A percentile compares a stretch with the other conserved stretches of the same genome.
phyloP scores from a whole-genome alignment of 208 protist genomes.

The Trypanosoma platydactyli region DNA sequence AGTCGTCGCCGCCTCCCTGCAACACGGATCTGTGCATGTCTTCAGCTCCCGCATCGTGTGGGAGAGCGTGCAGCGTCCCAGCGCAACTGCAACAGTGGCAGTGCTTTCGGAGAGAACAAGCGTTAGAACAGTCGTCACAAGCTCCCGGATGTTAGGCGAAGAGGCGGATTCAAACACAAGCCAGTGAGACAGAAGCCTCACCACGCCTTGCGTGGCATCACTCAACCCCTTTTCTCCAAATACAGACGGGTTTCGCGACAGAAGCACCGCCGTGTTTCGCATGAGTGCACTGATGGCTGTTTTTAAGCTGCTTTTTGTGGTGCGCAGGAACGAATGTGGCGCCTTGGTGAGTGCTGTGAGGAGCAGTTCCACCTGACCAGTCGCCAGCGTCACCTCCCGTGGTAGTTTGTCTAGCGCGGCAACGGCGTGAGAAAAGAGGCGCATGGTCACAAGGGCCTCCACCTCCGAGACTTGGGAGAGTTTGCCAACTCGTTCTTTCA shows the following conservation, averaged over 20 bases:
- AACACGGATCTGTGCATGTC: slow-evolving; percentile 10
- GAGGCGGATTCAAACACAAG: slow-evolving; percentile 28
- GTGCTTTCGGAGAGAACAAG: slow-evolving; percentile 12
- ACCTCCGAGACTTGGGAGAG: slow-evolving; percentile 10
- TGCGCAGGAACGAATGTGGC: slow-evolving; percentile 10
- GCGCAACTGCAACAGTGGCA: slow-evolving; percentile 2
- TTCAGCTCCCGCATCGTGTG: slow-evolving; percentile 25
- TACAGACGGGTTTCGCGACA: slow-evolving; percentile 5
- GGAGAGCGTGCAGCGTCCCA: slow-evolving; percentile 16
- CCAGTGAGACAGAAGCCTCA: slow-evolving; percentile 27
- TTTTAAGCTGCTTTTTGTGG: slow-evolving; percentile 10
- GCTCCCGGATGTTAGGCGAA: slow-evolving; percentile 22
- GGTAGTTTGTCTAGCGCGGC: slow-evolving; percentile 18
- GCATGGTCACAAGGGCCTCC: slow-evolving; percentile 27
- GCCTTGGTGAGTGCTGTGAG: slow-evolving; percentile 12
- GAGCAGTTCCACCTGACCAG: slow-evolving; percentile 6
- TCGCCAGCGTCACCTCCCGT: not conserved
- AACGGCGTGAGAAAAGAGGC: slow-evolving; percentile 24
- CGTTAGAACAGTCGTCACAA: slow-evolving; percentile 30
- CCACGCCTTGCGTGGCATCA: slow-evolving; percentile 1
- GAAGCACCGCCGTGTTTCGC: slow-evolving; percentile 22
- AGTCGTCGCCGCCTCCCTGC: slow-evolving; percentile 11
- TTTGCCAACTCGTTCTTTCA: slow-evolving; percentile 10
- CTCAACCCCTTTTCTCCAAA: slow-evolving; percentile 8
- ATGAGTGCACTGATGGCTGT: slow-evolving; percentile 15